A percentile compares a stretch with the other conserved stretches of the same genome.
Evolutionary conservation across 768 basidiomycete species (phyloP).

Genomic region (Auricularia sp.): DNA sequence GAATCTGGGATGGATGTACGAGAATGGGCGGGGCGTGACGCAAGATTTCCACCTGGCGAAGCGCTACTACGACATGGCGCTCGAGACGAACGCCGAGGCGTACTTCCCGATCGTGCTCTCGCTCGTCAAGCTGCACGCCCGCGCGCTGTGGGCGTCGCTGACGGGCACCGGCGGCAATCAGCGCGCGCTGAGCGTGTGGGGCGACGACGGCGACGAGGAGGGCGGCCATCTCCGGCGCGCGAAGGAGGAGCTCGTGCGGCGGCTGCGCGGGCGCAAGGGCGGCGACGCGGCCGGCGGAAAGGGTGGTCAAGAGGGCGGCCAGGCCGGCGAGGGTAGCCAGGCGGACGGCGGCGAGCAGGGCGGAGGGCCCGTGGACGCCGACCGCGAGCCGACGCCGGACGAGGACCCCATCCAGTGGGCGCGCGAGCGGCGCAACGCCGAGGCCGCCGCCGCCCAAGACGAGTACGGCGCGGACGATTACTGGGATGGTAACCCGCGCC

Average conservation of each 20-base stretch:
- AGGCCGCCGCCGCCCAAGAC: constrained; percentile 53
- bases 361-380: constrained; percentile 64
- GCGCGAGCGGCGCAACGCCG: constrained; percentile 58
- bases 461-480: constrained; percentile 80
- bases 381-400: constrained; percentile 12
- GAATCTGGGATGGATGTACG: constrained; percentile 99
- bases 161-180: constrained; percentile 55
- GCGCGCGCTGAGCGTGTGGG: constrained; percentile 35
- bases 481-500: constrained; percentile 54
- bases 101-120: constrained; percentile 82
- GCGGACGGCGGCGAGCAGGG: constrained; percentile 34
- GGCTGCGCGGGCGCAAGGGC: constrained; percentile 27
- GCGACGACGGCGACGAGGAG: constrained; percentile 41
- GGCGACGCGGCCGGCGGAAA: constrained; percentile 3
- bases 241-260: constrained; percentile 62
- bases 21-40: constrained; percentile 86
- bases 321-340: background rate
- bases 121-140: constrained; percentile 67
- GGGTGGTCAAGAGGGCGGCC: constrained; percentile 5
- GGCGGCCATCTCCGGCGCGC: constrained; percentile 81
- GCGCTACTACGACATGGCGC: constrained; percentile 83
- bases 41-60: constrained; percentile 97
- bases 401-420: constrained; percentile 50
- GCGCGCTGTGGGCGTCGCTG: constrained; percentile 76
- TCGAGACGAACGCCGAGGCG: constrained; percentile 82